These are phyloP conservation scores for Backusella circina DNA, from an alignment of 192 early-diverging fungal genomes.

Conservation along the genomic window DNA sequence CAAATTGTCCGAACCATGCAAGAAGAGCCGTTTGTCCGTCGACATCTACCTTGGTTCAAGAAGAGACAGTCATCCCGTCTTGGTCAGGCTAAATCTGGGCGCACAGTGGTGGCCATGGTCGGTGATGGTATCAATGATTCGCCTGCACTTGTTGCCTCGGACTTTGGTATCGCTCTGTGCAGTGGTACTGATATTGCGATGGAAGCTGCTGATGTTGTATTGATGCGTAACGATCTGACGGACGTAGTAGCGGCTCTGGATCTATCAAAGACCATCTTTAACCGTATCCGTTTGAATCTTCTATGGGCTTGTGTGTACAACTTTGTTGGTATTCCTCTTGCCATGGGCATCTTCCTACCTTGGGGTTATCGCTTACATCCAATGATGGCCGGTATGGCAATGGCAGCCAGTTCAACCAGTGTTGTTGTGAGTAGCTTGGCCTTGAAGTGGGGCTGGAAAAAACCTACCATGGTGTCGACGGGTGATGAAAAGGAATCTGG, in stretches of 20 bases:
- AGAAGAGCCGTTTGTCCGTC: neutral
- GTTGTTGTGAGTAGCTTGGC: conserved; percentile 88
- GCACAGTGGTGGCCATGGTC: conserved; percentile 77
- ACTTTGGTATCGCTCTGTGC: conserved; percentile 86
- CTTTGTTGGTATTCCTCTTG: conserved; percentile 83
- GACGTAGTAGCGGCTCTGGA: conserved; percentile 88
- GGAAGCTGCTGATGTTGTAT: conserved; percentile 89
- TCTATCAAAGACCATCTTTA: conserved; percentile 80
- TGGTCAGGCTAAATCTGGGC: neutral
- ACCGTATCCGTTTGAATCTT: conserved; percentile 83
- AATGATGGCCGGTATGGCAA: conserved; percentile 90
- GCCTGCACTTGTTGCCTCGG: conserved; percentile 78
- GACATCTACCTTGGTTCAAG: neutral
- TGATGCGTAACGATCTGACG: conserved; percentile 84
- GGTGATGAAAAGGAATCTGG: neutral
- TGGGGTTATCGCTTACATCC: conserved; percentile 83
- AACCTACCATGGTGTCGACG: conserved; percentile 20
- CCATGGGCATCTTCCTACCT: conserved; percentile 89
- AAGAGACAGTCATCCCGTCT: neutral
- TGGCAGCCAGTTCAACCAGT: conserved; percentile 89
- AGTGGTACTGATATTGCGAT: conserved; percentile 95
- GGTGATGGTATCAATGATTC: conserved; percentile 98
- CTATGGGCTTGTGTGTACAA: conserved; percentile 92
- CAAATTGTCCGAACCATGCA: conserved; percentile 52
- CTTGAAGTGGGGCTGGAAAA: conserved; percentile 64